Evolutionary conservation across 2,329 filamentous ascomycete genomes (phyloP).

Genomic region (Beauveria sp.): DNA sequence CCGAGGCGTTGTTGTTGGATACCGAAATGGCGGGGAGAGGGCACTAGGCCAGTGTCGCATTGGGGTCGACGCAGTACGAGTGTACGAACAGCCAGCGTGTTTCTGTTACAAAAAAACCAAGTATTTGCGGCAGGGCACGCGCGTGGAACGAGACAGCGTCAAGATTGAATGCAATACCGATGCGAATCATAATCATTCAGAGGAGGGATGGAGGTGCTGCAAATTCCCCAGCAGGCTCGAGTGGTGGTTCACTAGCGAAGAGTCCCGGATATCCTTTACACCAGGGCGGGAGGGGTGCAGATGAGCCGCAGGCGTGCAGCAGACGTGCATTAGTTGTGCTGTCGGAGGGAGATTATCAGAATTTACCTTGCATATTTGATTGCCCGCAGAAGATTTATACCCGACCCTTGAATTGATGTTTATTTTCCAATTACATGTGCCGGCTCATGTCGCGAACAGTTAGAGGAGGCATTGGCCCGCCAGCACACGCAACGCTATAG

Average conservation of each 20-base stretch:
- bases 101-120: conserved; percentile 2
- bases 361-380: not conserved
- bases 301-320: not conserved
- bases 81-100: not conserved
- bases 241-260: conserved; percentile 9
- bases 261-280: conserved; percentile 1
- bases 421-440: too few species aligned
- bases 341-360: not conserved
- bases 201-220: not conserved
- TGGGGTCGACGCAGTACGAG: not conserved
- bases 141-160: conserved; percentile 1
- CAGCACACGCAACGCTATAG: not conserved
- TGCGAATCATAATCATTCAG: not conserved
- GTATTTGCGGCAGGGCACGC: conserved; percentile 1
- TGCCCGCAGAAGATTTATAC: not conserved
- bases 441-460: too few species aligned
- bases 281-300: not conserved
- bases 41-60: conserved; percentile 6
- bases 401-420: not conserved
- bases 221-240: conserved; percentile 1
- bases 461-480: not conserved
- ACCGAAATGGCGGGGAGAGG: not conserved
- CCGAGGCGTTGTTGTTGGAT: conserved; percentile 1
- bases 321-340: not conserved
- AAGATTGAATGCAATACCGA: not conserved